phyloP scores from a whole-genome alignment of 202 grass and related monocot genomes.

The Tripidium arundinaceum region DNA sequence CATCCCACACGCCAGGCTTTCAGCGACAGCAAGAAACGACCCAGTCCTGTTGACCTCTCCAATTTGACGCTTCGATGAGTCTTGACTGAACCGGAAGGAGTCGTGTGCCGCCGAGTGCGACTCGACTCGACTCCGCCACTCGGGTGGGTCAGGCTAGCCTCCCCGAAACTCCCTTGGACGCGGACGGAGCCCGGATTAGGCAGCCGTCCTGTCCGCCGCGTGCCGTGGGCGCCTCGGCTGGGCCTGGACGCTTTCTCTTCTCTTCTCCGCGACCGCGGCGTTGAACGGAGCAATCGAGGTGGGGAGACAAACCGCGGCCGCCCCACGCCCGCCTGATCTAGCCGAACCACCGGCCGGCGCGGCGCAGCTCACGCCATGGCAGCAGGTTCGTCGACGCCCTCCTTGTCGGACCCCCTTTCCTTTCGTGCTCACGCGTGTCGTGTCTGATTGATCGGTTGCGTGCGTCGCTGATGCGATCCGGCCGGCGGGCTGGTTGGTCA shows the following conservation, averaged over 20 bases:
- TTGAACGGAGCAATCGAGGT: neutral
- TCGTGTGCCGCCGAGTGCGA: neutral
- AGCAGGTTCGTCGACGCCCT: conserved; percentile 31
- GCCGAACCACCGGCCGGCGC: neutral
- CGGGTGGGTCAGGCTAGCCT: neutral
- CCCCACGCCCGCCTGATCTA: neutral
- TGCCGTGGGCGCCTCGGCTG: no score
- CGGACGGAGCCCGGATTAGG: no score
- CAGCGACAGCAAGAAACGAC: neutral
- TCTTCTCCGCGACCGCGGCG: neutral
- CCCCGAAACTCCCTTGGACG: neutral
- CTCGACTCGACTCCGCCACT: no score
- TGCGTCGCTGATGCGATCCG: neutral
- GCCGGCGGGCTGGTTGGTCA: neutral
- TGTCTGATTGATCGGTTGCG: neutral
- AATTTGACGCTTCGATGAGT: no score
- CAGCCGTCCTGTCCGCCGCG: no score
- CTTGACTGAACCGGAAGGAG: neutral
- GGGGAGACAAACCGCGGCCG: neutral
- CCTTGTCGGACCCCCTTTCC: neutral
- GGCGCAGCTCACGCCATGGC: conserved; percentile 26
- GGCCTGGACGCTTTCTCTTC: neutral
- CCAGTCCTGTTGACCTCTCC: neutral
- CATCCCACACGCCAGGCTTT: no score
- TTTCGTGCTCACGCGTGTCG: no score